A percentile compares a stretch with the other conserved stretches of the same genome.
Evolutionary conservation across 352 stramenopile genomes (phyloP).

Genomic region (Phytophthora cactorum): DNA sequence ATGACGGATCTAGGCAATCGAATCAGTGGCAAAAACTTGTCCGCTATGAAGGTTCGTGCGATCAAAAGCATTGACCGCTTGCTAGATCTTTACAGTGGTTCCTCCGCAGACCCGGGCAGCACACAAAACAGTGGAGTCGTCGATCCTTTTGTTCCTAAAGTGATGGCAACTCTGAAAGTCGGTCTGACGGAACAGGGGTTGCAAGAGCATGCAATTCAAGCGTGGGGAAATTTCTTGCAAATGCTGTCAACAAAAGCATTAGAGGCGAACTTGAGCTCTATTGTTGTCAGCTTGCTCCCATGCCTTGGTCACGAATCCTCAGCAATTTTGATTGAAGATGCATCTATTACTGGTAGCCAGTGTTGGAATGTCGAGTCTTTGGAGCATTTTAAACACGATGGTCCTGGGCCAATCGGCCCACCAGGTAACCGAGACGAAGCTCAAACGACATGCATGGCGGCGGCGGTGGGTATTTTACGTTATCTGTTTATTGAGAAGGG

Average conservation of each 20-base stretch:
- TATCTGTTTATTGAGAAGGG: constrained; percentile 83
- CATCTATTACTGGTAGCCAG: constrained; percentile 24
- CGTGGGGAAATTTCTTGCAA: constrained; percentile 81
- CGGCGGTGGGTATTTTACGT: constrained; percentile 48
- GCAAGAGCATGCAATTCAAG: constrained; percentile 65
- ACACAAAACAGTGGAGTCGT: constrained; percentile 51
- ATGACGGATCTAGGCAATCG: constrained; percentile 83
- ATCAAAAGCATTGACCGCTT: constrained; percentile 81
- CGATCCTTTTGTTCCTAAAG: constrained; percentile 88
- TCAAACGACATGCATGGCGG: constrained; percentile 31
- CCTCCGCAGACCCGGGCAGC: constrained; percentile 30
- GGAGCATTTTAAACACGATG: constrained; percentile 17
- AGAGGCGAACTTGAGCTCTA: constrained; percentile 85
- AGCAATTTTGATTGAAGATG: constrained; percentile 45
- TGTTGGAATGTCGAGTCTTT: constrained; percentile 59
- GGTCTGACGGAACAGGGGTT: constrained; percentile 63
- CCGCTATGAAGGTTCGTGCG: constrained; percentile 55
- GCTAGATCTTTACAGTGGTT: constrained; percentile 63
- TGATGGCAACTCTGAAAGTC: constrained; percentile 90
- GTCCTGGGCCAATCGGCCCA: constrained; percentile 16
- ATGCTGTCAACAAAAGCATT: constrained; percentile 84
- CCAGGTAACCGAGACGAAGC: constrained; percentile 14
- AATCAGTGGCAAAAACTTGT: constrained; percentile 53
- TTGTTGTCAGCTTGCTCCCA: constrained; percentile 86
- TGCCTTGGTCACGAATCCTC: constrained; percentile 63